Percentiles rank a stretch among this genome's conserved stretches.
These are phyloP conservation scores for Thielaviopsis euricoi DNA, from an alignment of 2,329 filamentous ascomycete species.

Conservation along the genomic window DNA sequence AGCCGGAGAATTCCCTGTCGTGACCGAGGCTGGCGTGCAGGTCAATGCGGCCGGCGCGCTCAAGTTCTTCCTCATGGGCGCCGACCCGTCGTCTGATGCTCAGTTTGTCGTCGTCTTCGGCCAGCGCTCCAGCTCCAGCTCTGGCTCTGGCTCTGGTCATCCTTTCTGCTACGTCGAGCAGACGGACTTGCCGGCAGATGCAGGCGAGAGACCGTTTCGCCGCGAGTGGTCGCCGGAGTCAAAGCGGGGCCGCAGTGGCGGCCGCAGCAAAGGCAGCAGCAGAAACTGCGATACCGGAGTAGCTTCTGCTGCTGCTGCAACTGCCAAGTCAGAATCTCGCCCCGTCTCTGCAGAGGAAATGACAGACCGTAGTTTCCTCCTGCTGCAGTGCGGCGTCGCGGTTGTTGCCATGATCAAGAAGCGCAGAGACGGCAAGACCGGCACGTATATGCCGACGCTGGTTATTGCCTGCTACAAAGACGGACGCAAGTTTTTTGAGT, in stretches of 20 bases:
- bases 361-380: constrained; percentile 8
- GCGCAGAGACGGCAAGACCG: constrained; percentile 4
- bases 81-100: constrained; percentile 5
- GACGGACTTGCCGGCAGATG: constrained; percentile 1
- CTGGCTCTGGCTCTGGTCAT: background rate
- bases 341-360: background rate
- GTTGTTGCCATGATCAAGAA: constrained; percentile 11
- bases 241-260: background rate
- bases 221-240: constrained; percentile 9
- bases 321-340: no score
- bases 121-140: background rate
- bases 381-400: constrained; percentile 8
- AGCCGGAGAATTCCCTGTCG: background rate
- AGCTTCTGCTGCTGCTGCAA: no score
- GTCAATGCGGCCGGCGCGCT: constrained; percentile 6
- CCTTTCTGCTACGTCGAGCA: constrained; percentile 8
- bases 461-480: constrained; percentile 10
- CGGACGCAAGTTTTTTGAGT: constrained; percentile 10
- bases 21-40: constrained; percentile 1
- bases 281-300: no score
- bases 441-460: constrained; percentile 4
- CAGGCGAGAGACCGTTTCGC: background rate
- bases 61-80: constrained; percentile 11
- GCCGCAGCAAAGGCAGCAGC: background rate
- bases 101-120: constrained; percentile 11